These are phyloP conservation scores for Aspergillus arachidicola DNA, from an alignment of 2,329 filamentous ascomycete genomes.

Conservation along the genomic window DNA sequence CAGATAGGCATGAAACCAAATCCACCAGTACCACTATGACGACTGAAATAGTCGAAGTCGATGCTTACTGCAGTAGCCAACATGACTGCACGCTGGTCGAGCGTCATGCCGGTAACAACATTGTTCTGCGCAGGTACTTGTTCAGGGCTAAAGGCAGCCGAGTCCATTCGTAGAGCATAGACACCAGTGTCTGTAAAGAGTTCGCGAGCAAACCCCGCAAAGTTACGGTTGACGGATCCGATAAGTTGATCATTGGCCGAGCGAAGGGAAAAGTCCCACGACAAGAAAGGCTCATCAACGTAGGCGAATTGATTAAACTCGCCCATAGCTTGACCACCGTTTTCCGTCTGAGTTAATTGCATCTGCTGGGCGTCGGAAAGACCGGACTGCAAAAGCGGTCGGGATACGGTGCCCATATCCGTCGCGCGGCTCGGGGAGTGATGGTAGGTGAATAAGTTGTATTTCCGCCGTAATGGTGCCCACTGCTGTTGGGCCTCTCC, in stretches of 20 bases:
- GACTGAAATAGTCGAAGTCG: constrained; percentile 70
- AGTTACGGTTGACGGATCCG: constrained; percentile 66
- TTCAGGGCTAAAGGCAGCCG: constrained; percentile 51
- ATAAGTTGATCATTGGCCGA: constrained; percentile 54
- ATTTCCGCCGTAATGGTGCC: constrained; percentile 64
- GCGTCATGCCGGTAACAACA: constrained; percentile 57
- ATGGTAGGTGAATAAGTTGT: constrained; percentile 65
- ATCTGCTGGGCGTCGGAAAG: constrained; percentile 54
- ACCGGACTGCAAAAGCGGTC: constrained; percentile 49
- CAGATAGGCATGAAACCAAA: constrained; percentile 57
- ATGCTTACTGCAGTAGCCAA: constrained; percentile 66
- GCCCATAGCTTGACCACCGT: constrained; percentile 35
- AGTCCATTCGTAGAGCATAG: constrained; percentile 67
- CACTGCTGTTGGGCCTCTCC: constrained; percentile 67
- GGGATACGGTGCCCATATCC: constrained; percentile 40
- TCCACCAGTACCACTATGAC: constrained; percentile 55
- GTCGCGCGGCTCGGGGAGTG: constrained; percentile 41
- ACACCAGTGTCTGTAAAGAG: constrained; percentile 68
- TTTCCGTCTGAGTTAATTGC: constrained; percentile 36
- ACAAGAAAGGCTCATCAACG: constrained; percentile 64
- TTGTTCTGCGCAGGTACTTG: constrained; percentile 24
- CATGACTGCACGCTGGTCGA: constrained; percentile 68
- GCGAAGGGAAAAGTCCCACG: constrained; percentile 65
- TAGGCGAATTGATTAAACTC: constrained; percentile 63
- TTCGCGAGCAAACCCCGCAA: constrained; percentile 63